Evolutionary conservation across 163 green algal species (phyloP).

Genomic region (Chlamydomonas reinhardtii): DNA sequence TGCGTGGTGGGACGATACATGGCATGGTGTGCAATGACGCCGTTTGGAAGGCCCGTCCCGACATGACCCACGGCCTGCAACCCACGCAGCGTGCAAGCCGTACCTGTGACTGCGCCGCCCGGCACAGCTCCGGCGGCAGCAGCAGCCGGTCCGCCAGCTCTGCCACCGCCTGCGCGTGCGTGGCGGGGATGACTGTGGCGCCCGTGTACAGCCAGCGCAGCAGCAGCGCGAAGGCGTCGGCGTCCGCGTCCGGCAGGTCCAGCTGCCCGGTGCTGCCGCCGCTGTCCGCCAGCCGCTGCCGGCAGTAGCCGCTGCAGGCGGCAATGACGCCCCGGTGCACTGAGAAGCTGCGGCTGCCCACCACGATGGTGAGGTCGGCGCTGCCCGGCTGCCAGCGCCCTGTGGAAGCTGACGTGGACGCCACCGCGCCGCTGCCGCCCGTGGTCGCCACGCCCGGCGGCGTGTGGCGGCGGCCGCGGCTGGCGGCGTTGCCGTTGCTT

Average conservation of each 20-base stretch:
- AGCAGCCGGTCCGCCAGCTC: constrained; percentile 9
- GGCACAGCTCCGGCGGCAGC: constrained; percentile 1
- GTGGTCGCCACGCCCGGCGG: too few species aligned
- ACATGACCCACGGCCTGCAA: neutral
- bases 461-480: too few species aligned
- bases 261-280: neutral
- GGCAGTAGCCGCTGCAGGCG: neutral
- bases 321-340: neutral
- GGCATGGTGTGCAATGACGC: too few species aligned
- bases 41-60: too few species aligned
- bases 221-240: neutral
- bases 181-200: neutral
- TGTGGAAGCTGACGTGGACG: too few species aligned
- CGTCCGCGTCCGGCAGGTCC: constrained; percentile 1
- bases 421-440: too few species aligned
- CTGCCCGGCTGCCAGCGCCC: neutral
- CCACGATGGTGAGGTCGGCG: neutral
- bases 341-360: neutral
- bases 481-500: too few species aligned
- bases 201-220: constrained; percentile 12
- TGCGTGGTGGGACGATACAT: too few species aligned
- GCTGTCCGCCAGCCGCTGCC: neutral
- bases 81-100: too few species aligned
- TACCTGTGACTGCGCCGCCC: neutral
- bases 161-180: neutral